phyloP scores from a whole-genome alignment of 164 flowering plant genomes.

The Vitis amurensis region DNA sequence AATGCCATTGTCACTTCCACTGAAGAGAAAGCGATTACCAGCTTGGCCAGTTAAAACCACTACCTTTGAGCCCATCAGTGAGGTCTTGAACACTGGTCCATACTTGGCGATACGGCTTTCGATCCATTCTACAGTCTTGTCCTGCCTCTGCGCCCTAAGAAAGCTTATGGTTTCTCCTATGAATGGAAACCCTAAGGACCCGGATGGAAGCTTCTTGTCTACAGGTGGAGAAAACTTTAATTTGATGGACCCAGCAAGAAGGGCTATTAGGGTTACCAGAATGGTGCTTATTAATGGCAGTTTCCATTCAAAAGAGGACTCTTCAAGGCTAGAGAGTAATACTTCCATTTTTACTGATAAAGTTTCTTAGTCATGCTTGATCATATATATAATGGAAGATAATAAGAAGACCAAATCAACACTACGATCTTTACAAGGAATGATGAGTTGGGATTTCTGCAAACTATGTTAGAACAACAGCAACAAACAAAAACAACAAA shows the following conservation, averaged over 20 bases:
- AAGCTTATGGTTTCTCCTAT: conserved; percentile 34
- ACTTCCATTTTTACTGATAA: conserved; percentile 2
- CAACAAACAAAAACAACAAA: too few species aligned
- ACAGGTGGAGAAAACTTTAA: background rate
- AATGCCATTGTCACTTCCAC: conserved; percentile 4
- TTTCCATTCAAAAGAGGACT: background rate
- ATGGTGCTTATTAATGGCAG: conserved; percentile 5
- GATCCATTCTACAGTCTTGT: conserved; percentile 24
- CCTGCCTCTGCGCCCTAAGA: conserved; percentile 17
- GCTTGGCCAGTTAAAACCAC: conserved; percentile 22
- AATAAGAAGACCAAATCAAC: too few species aligned
- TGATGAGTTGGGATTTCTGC: too few species aligned
- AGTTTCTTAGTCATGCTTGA: background rate
- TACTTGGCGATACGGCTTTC: conserved; percentile 15
- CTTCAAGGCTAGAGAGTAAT: background rate
- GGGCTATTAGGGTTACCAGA: conserved; percentile 11
- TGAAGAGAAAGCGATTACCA: conserved; percentile 17
- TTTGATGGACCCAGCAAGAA: conserved; percentile 17
- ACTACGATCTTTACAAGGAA: too few species aligned
- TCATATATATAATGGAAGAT: background rate
- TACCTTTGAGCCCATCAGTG: conserved; percentile 14
- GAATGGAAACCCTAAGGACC: conserved; percentile 29
- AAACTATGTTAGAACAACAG: too few species aligned
- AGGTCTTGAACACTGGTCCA: conserved; percentile 27
- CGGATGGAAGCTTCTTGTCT: conserved; percentile 23